phyloP scores from a whole-genome alignment of 208 protist genomes.

The Porcisia hertigi region DNA sequence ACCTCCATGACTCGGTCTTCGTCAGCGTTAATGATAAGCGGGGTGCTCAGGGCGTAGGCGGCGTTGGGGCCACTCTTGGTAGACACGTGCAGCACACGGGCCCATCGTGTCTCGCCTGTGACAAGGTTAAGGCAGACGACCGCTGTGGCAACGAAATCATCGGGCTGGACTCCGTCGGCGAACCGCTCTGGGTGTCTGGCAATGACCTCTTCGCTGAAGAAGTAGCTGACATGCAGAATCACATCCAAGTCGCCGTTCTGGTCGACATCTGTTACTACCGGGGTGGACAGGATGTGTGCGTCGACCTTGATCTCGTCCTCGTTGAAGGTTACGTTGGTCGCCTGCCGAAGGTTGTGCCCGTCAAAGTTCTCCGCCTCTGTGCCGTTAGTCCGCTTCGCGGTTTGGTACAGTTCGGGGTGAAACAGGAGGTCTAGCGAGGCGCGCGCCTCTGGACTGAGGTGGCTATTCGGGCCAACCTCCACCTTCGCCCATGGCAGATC shows the following conservation, averaged over 20 bases:
- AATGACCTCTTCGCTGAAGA: conserved; percentile 67
- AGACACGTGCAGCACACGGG: conserved; percentile 81
- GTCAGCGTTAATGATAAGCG: conserved; percentile 81
- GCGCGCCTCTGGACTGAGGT: conserved; percentile 72
- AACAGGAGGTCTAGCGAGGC: conserved; percentile 76
- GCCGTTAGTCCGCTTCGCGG: conserved; percentile 25
- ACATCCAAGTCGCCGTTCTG: conserved; percentile 83
- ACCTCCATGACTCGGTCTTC: conserved; percentile 57
- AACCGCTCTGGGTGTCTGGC: conserved; percentile 15
- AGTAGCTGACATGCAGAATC: conserved; percentile 92
- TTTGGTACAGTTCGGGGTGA: conserved; percentile 67
- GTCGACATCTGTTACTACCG: conserved; percentile 87
- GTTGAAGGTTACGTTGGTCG: conserved; percentile 19
- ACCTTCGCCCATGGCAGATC: neutral
- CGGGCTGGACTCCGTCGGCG: conserved; percentile 43
- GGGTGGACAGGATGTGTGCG: conserved; percentile 87
- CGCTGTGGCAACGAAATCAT: conserved; percentile 89
- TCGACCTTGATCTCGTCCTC: conserved; percentile 83
- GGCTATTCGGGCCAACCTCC: conserved; percentile 43
- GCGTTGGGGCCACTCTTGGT: conserved; percentile 46
- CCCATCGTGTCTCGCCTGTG: conserved; percentile 86
- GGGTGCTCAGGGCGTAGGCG: conserved; percentile 77
- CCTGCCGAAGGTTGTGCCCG: conserved; percentile 35
- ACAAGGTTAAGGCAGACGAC: conserved; percentile 85
- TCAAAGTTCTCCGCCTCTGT: conserved; percentile 37